These are phyloP conservation scores for Dendrocalamus latiflorus DNA, from an alignment of 202 grass and related monocot species.

Conservation along the genomic window DNA sequence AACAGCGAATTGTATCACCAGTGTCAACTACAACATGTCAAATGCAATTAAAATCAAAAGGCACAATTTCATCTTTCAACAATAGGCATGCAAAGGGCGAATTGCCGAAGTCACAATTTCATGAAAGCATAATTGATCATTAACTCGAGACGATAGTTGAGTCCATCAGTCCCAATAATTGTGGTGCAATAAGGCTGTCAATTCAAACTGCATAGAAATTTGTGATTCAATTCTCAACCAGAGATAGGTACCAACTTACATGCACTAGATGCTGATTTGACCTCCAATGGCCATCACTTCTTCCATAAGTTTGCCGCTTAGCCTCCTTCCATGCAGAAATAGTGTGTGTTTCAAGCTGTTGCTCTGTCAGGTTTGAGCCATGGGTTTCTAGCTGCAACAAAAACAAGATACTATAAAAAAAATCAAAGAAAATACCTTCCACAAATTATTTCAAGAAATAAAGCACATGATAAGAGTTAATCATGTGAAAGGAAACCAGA, in stretches of 20 bases:
- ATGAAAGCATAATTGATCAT: neutral
- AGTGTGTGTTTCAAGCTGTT: conserved; percentile 93
- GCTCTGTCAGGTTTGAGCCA: conserved; percentile 88
- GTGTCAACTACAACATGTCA: neutral
- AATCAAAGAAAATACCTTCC: neutral
- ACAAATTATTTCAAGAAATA: neutral
- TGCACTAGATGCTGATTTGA: conserved; percentile 70
- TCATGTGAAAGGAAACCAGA: neutral
- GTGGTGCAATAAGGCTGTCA: neutral
- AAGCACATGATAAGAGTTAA: neutral
- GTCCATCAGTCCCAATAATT: neutral
- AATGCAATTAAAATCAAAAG: neutral
- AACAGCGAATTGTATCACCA: neutral
- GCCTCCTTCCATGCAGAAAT: conserved; percentile 98
- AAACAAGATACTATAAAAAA: conserved; percentile 20
- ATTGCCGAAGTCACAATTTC: neutral
- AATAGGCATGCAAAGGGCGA: neutral
- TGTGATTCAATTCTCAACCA: neutral
- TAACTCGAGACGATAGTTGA: neutral
- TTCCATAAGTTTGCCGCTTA: conserved; percentile 70
- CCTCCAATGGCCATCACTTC: conserved; percentile 52
- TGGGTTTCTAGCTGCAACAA: conserved; percentile 85
- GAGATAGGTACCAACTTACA: conserved; percentile 42
- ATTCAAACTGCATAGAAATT: neutral
- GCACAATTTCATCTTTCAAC: neutral